Percentiles rank a stretch among this genome's conserved stretches.
phyloP scores from a whole-genome alignment of 2,329 filamentous ascomycete genomes.

The Bimuria novae-zelandiae region DNA sequence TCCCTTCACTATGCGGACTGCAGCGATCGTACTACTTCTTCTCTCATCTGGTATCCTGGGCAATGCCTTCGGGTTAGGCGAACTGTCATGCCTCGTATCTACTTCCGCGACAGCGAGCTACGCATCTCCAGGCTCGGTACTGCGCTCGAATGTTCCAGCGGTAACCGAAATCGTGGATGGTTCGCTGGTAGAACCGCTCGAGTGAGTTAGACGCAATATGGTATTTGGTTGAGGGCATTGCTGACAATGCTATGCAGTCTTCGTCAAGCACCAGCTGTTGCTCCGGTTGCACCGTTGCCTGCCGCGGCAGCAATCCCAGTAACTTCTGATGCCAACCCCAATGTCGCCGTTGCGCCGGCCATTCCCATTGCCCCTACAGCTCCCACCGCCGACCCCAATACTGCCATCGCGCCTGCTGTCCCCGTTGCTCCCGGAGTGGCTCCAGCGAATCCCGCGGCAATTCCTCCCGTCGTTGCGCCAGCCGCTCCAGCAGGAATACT shows the following conservation, averaged over 20 bases:
- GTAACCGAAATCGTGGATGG: background rate
- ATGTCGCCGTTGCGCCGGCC: background rate
- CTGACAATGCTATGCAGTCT: background rate
- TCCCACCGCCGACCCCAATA: constrained; percentile 2
- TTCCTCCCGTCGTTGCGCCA: constrained; percentile 1
- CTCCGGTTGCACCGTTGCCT: background rate
- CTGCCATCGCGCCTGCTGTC: constrained; percentile 2
- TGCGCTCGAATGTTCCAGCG: background rate
- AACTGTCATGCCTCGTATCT: constrained; percentile 5
- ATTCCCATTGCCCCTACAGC: background rate
- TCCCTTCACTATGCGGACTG: constrained; percentile 2
- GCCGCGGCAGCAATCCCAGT: background rate
- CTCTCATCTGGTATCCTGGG: background rate
- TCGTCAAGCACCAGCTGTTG: constrained; percentile 1
- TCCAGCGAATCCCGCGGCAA: background rate
- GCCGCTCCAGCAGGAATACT: background rate
- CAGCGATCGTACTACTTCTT: background rate
- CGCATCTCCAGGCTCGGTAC: background rate
- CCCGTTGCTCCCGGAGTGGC: background rate
- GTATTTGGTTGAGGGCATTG: background rate
- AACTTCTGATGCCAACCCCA: background rate
- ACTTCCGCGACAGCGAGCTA: background rate
- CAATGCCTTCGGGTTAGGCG: constrained; percentile 1
- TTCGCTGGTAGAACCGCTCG: background rate
- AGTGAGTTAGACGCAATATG: constrained; percentile 5